These are phyloP conservation scores for Auricularia sp. DNA, from an alignment of 768 basidiomycete species.

Conservation along the genomic window DNA sequence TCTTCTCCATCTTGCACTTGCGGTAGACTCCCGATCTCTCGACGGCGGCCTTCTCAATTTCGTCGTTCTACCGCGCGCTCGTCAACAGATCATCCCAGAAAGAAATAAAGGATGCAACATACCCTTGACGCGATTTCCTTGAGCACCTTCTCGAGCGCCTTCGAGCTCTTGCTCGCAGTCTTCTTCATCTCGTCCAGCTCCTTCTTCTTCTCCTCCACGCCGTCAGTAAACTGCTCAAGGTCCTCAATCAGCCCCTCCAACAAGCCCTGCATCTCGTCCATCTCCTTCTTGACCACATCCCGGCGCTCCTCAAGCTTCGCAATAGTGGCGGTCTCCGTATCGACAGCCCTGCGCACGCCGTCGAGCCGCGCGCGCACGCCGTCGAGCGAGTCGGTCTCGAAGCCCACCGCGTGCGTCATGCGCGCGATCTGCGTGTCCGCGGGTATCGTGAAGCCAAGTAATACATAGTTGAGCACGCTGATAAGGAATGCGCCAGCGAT, in stretches of 20 bases:
- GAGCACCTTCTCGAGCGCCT: constrained; percentile 72
- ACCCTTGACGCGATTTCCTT: constrained; percentile 85
- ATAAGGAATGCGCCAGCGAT: constrained; percentile 19
- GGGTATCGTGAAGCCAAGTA: constrained; percentile 18
- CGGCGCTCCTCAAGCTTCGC: constrained; percentile 47
- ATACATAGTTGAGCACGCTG: constrained; percentile 20
- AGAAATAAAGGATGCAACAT: constrained; percentile 13
- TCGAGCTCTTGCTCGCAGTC: constrained; percentile 56
- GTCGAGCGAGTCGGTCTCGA: constrained; percentile 51
- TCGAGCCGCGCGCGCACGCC: constrained; percentile 54
- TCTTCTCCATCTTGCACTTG: constrained; percentile 88
- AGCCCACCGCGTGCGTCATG: constrained; percentile 83
- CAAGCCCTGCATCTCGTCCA: constrained; percentile 45
- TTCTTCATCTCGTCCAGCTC: constrained; percentile 69
- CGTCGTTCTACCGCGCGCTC: constrained; percentile 51
- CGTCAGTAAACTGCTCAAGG: constrained; percentile 49
- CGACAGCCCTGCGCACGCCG: constrained; percentile 31
- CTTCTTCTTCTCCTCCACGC: constrained; percentile 63
- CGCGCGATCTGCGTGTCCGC: constrained; percentile 77
- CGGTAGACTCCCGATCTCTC: constrained; percentile 84
- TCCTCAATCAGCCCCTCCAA: constrained; percentile 52
- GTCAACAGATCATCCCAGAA: too few species aligned
- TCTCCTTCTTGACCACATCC: constrained; percentile 44
- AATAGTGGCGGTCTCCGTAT: constrained; percentile 32
- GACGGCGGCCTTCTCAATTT: constrained; percentile 78